These are phyloP conservation scores for Infundibulicybe gibba DNA, from an alignment of 768 basidiomycete genomes.

Conservation along the genomic window DNA sequence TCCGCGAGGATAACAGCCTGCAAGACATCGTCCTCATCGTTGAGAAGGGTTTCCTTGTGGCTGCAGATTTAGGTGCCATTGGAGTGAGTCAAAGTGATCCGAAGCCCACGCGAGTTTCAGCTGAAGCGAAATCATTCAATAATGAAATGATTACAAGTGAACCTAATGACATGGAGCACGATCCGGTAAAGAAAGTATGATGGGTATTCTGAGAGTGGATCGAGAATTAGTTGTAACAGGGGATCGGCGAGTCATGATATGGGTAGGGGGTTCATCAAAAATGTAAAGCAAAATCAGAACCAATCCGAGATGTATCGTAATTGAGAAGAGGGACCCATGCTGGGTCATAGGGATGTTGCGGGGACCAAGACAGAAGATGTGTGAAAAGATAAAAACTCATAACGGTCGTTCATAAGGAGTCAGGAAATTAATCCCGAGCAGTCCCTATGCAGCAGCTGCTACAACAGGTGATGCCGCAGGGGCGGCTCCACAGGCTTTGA, in stretches of 20 bases:
- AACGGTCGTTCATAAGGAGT: conserved; percentile 42
- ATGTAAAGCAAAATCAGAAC: conserved; percentile 42
- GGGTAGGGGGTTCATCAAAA: conserved; percentile 37
- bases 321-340: conserved; percentile 24
- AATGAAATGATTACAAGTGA: conserved; percentile 54
- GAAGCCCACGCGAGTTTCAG: conserved; percentile 3
- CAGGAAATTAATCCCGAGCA: conserved; percentile 12
- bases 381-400: conserved; percentile 24
- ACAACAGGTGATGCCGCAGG: conserved; percentile 64
- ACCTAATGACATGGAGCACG: conserved; percentile 56
- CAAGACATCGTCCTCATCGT: conserved; percentile 79
- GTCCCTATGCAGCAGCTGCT: conserved; percentile 72
- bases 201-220: conserved; percentile 60
- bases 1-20: conserved; percentile 97
- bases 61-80: conserved; percentile 66
- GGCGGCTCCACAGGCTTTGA: conserved; percentile 36
- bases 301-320: conserved; percentile 59
- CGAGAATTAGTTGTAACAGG: conserved; percentile 66
- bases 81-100: conserved; percentile 8
- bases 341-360: conserved; percentile 16
- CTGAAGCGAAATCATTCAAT: conserved; percentile 10
- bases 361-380: conserved; percentile 23
- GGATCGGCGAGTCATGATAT: conserved; percentile 65
- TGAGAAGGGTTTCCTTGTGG: conserved; percentile 56
- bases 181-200: conserved; percentile 52